Percentiles rank a stretch among this genome's conserved stretches.
These are phyloP conservation scores for Sphagnum magellanicum DNA, from an alignment of 228 moss, liverwort and hornwort genomes.

Conservation along the genomic window DNA sequence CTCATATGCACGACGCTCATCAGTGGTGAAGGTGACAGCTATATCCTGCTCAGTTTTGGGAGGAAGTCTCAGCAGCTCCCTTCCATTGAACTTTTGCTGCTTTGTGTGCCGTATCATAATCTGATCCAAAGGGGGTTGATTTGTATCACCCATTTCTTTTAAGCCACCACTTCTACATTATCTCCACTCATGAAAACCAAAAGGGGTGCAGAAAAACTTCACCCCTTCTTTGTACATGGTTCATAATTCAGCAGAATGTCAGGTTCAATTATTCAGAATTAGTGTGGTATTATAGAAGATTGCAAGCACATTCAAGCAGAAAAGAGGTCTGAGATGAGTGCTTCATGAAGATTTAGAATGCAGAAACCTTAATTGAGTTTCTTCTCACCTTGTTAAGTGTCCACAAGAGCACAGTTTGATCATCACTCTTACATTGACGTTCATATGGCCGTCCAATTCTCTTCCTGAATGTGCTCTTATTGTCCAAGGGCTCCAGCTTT, in stretches of 20 bases:
- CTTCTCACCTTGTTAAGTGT: slow-evolving; percentile 82
- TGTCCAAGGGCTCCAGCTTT: slow-evolving; percentile 85
- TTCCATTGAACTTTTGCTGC: slow-evolving; percentile 99
- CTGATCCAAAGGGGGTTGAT: slow-evolving; percentile 35
- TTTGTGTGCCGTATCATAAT: slow-evolving; percentile 99
- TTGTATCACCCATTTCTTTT: slow-evolving; percentile 11
- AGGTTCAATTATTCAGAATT: no score
- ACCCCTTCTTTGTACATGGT: no score
- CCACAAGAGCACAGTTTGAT: slow-evolving; percentile 97
- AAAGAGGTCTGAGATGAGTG: no score
- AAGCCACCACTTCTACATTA: not conserved
- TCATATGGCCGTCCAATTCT: slow-evolving; percentile 94
- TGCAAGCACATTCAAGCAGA: no score
- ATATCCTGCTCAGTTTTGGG: slow-evolving; percentile 99
- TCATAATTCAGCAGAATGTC: no score
- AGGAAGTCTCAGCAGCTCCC: slow-evolving; percentile 97
- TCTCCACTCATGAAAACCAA: not conserved
- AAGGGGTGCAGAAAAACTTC: not conserved
- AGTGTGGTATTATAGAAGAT: no score
- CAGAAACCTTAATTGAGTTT: no score
- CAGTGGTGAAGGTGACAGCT: slow-evolving; percentile 81
- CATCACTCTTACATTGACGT: slow-evolving; percentile 96
- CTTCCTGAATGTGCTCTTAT: slow-evolving; percentile 78
- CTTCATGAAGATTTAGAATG: no score
- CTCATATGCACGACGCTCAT: slow-evolving; percentile 95